Evolutionary conservation across 148 eudicot species (phyloP).

Genomic region (Hydrangea macrophylla): DNA sequence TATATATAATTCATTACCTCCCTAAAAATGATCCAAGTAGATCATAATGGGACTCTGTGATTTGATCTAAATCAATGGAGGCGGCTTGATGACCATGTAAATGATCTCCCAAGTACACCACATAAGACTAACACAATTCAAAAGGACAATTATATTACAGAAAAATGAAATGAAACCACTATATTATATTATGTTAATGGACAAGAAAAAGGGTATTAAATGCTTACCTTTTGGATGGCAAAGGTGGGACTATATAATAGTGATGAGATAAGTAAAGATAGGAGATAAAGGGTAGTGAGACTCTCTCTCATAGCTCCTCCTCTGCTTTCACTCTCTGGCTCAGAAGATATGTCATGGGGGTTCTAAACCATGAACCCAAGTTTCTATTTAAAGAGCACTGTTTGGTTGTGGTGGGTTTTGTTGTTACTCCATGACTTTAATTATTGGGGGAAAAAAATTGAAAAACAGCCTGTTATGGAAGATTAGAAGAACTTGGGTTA

Average conservation of each 20-base stretch:
- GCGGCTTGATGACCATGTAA: constrained; percentile 42
- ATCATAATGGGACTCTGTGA: constrained; percentile 55
- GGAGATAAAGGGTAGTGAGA: constrained; percentile 20
- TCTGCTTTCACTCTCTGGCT: neutral
- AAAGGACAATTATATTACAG: neutral
- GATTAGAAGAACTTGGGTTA: neutral
- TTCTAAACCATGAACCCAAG: neutral
- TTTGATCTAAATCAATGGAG: constrained; percentile 34
- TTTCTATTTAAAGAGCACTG: constrained; percentile 17
- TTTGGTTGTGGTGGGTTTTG: neutral
- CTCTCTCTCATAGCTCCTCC: neutral
- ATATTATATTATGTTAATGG: neutral
- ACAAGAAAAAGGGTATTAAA: neutral
- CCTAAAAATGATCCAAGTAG: constrained; percentile 63
- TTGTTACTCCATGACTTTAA: neutral
- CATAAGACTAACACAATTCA: constrained; percentile 43
- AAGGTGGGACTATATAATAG: constrained; percentile 41
- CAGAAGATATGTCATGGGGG: neutral
- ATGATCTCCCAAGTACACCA: constrained; percentile 83
- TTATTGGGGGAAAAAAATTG: neutral
- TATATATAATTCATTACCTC: constrained; percentile 31
- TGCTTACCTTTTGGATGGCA: constrained; percentile 56
- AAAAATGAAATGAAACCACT: neutral
- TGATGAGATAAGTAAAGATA: constrained; percentile 26
- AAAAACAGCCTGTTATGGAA: neutral